Percentiles rank a stretch among this genome's conserved stretches.
phyloP scores from a whole-genome alignment of 805 yeast genomes.

The Barnettozyma wickerhamii region DNA sequence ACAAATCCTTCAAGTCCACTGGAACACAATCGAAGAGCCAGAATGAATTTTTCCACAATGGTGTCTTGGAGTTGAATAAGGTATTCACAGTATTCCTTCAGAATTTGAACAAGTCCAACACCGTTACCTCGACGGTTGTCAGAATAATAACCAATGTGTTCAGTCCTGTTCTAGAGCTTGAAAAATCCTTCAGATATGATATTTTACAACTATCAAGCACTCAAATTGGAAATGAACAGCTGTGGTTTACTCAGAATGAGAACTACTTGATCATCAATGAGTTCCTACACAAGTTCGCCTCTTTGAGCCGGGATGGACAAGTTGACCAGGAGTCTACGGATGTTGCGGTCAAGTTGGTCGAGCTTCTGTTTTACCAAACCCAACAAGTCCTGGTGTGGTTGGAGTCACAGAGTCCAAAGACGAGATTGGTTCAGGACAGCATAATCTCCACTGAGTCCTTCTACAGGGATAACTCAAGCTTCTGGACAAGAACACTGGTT shows the following conservation, averaged over 20 bases:
- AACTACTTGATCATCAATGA: conserved; percentile 37
- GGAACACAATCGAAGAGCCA: conserved; percentile 7
- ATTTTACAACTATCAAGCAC: conserved; percentile 29
- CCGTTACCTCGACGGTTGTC: conserved; percentile 18
- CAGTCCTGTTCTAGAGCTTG: conserved; percentile 35
- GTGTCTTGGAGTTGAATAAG: conserved; percentile 24
- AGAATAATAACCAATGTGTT: conserved; percentile 25
- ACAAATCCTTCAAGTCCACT: no score
- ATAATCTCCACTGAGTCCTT: conserved; percentile 18
- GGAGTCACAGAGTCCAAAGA: conserved; percentile 18
- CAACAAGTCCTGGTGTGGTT: conserved; percentile 34
- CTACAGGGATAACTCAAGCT: conserved; percentile 28
- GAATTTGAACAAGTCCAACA: conserved; percentile 11
- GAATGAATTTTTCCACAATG: conserved; percentile 24
- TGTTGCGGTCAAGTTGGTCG: conserved; percentile 32
- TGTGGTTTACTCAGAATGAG: conserved; percentile 47
- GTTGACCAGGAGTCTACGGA: conserved; percentile 15
- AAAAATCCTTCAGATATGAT: conserved; percentile 31
- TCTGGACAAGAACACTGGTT: conserved; percentile 62
- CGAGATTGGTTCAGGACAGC: conserved; percentile 18
- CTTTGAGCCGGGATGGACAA: conserved; percentile 6
- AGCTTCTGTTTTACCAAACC: conserved; percentile 37
- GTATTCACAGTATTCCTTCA: conserved; percentile 25
- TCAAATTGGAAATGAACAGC: conserved; percentile 27
- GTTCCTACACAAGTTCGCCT: conserved; percentile 31